Conservation (phyloP, 495 filamentous ascomycete species). For the Saxophila tyrrhenica region DNA sequence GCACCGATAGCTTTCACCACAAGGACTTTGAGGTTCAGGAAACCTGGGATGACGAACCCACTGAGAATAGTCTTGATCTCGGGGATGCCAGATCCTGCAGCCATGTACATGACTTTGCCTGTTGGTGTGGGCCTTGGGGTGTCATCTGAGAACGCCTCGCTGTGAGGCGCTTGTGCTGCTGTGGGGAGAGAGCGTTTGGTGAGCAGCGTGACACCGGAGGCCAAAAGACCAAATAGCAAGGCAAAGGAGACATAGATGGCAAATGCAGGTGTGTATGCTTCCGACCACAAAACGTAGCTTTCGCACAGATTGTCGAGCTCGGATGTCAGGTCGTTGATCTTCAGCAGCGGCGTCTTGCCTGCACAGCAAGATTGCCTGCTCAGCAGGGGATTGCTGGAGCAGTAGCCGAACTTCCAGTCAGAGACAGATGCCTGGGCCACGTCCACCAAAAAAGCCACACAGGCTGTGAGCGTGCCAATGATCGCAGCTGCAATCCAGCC, state of each 20-base stretch:
- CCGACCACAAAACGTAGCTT: background rate
- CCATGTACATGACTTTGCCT: conserved; percentile 47
- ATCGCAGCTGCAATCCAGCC: conserved; percentile 43
- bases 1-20: conserved; percentile 46
- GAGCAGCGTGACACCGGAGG: conserved; percentile 41
- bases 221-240: no score
- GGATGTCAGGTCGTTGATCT: no score
- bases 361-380: conserved; percentile 40
- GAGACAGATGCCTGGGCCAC: conserved; percentile 40
- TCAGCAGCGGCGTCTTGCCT: background rate
- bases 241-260: conserved; percentile 37
- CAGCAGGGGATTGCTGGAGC: conserved; percentile 35
- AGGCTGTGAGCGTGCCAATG: conserved; percentile 44
- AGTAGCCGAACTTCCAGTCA: conserved; percentile 47
- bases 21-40: conserved; percentile 44
- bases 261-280: background rate
- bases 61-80: conserved; percentile 51
- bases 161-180: conserved; percentile 23
- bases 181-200: conserved; percentile 40
- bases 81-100: conserved; percentile 45
- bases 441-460: conserved; percentile 45
- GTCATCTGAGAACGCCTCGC: conserved; percentile 12
- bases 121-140: conserved; percentile 6
- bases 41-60: conserved; percentile 47
- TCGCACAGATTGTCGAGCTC: background rate